Evolutionary conservation across 352 stramenopile genomes (phyloP).

Genomic region (Aphanomyces euteiches): DNA sequence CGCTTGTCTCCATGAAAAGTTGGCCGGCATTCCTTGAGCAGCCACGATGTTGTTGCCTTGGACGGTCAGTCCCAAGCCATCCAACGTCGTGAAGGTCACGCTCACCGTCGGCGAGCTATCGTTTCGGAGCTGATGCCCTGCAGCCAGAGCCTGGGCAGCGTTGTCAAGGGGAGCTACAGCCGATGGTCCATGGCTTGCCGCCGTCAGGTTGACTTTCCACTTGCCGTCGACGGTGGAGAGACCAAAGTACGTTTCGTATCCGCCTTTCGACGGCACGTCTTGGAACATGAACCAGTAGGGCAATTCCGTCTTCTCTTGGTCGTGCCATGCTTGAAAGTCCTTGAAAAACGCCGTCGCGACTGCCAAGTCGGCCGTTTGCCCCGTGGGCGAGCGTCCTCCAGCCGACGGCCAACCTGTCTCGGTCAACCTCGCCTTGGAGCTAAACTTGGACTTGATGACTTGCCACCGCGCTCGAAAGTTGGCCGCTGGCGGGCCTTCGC

Average conservation of each 20-base stretch:
- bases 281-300: constrained; percentile 29
- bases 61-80: too few species aligned
- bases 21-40: too few species aligned
- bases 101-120: too few species aligned
- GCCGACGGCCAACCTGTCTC: constrained; percentile 27
- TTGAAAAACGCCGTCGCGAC: constrained; percentile 6
- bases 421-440: constrained; percentile 19
- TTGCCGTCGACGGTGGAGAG: constrained; percentile 7
- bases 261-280: constrained; percentile 24
- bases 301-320: constrained; percentile 10
- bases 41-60: too few species aligned
- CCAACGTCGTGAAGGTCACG: too few species aligned
- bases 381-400: constrained; percentile 10
- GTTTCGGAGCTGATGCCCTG: neutral
- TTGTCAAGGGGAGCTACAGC: neutral
- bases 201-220: constrained; percentile 16
- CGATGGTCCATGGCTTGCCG: neutral
- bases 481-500: constrained; percentile 18
- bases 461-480: constrained; percentile 33
- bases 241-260: constrained; percentile 26
- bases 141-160: neutral
- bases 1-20: neutral
- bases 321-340: neutral
- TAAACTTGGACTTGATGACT: constrained; percentile 14
- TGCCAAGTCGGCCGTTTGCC: neutral